Conservation (phyloP, 2,329 filamentous ascomycete genomes). For the Colletotrichum magnum region DNA sequence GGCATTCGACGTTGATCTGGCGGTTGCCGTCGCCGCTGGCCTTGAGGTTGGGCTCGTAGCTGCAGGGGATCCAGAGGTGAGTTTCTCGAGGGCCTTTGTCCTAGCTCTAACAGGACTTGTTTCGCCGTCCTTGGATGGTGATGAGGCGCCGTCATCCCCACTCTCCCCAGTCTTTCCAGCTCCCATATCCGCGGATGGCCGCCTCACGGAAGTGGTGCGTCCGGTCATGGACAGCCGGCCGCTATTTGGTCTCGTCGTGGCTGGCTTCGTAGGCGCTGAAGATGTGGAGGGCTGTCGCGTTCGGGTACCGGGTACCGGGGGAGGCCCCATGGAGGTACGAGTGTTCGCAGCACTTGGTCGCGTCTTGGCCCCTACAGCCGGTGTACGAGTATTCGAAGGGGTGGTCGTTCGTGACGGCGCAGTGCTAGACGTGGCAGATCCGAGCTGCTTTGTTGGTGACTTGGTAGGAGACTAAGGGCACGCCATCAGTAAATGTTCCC, state of each 20-base stretch:
- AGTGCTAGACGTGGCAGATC: slow-evolving; percentile 66
- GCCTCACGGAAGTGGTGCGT: slow-evolving; percentile 56
- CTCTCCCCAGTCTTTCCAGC: slow-evolving; percentile 56
- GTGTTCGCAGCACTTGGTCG: slow-evolving; percentile 68
- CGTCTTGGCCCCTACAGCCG: slow-evolving; percentile 62
- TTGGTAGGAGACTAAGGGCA: slow-evolving; percentile 77
- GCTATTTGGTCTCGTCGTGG: slow-evolving; percentile 55
- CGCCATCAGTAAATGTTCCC: slow-evolving; percentile 14
- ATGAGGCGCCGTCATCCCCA: slow-evolving; percentile 53
- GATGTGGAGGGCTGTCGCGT: slow-evolving; percentile 62
- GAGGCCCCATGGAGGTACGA: slow-evolving; percentile 78
- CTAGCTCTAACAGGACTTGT: slow-evolving; percentile 66
- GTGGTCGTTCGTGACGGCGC: slow-evolving; percentile 75
- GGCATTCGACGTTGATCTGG: slow-evolving; percentile 54
- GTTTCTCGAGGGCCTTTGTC: slow-evolving; percentile 66
- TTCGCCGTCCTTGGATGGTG: slow-evolving; percentile 67
- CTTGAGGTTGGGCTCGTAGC: slow-evolving; percentile 41
- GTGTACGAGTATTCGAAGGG: slow-evolving; percentile 68
- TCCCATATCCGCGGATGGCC: slow-evolving; percentile 62
- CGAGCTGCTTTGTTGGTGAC: slow-evolving; percentile 83
- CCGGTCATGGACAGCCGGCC: slow-evolving; percentile 57
- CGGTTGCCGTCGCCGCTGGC: slow-evolving; percentile 48
- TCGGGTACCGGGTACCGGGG: slow-evolving; percentile 63
- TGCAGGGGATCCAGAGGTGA: slow-evolving; percentile 56
- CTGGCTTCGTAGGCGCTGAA: slow-evolving; percentile 47